These are phyloP conservation scores for Sporothrix curviconia DNA, from an alignment of 2,329 filamentous ascomycete species.

Conservation along the genomic window DNA sequence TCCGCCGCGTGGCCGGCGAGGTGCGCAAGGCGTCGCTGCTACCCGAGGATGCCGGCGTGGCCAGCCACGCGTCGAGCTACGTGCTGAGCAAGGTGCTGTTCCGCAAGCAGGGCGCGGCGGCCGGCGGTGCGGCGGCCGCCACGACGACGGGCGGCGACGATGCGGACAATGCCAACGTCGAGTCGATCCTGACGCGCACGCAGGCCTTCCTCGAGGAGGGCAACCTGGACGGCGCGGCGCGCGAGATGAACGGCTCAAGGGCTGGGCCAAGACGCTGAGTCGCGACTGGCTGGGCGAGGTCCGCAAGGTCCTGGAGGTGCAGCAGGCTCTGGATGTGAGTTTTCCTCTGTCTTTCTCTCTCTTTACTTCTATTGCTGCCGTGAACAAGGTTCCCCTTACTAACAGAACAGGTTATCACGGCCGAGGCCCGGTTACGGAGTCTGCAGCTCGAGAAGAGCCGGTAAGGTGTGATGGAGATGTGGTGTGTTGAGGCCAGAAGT, in stretches of 20 bases:
- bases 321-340: slow-evolving; percentile 89
- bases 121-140: slow-evolving; percentile 41
- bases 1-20: slow-evolving; percentile 85
- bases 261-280: slow-evolving; percentile 93
- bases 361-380: neutral
- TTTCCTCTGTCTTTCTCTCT: slow-evolving; percentile 9
- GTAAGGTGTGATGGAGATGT: neutral
- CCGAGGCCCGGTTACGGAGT: slow-evolving; percentile 83
- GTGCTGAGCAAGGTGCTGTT: slow-evolving; percentile 91
- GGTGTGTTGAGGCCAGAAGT: neutral
- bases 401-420: slow-evolving; percentile 65
- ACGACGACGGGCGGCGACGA: slow-evolving; percentile 46
- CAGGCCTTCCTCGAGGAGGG: slow-evolving; percentile 90
- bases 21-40: slow-evolving; percentile 91
- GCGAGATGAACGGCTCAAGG: slow-evolving; percentile 92
- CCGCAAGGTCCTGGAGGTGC: slow-evolving; percentile 86
- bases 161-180: slow-evolving; percentile 81
- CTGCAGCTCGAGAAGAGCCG: slow-evolving; percentile 64
- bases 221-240: slow-evolving; percentile 79
- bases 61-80: slow-evolving; percentile 85
- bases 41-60: slow-evolving; percentile 88
- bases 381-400: no score
- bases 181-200: slow-evolving; percentile 84
- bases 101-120: slow-evolving; percentile 82
- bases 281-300: slow-evolving; percentile 91